Base-by-base conservation (phyloP, 768 basidiomycete species). In the Rhodotorula taiwanensis region DNA sequence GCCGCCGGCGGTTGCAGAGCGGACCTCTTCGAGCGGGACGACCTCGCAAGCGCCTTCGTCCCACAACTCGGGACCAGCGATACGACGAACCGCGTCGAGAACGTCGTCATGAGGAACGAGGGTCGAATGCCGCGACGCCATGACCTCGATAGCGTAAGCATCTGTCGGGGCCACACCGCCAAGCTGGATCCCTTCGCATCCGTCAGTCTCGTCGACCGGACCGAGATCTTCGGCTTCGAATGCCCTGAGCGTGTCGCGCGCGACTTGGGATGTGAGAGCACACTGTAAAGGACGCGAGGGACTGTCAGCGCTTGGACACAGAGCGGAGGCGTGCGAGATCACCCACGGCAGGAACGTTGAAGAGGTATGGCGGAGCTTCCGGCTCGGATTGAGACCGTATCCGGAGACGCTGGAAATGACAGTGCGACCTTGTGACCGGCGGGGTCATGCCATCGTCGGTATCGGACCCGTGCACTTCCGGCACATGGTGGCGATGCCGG, bases 1-100 rank as follows among this genome's bases (percentile, higher is more conserved):
- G n/a, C n/a, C n/a, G n/a, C n/a, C n/a, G n/a, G n/a, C n/a, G n/a
- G n/a, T n/a, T n/a, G n/a, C n/a, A n/a, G n/a, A n/a, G n/a, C n/a
- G n/a, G n/a, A n/a, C 33, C 31, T 55, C 43, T 7, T 34, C 54
- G 39, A 51, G 62, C 16, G 63, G 63, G 2, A 64, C 30, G 14
- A 64, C 36, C 42, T 64, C 63, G 43, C 42, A 43, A 23, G 49
- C 58, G 23, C 63, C 63, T 33, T 64, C 63, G 48, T 64, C 53
- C 49, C 49, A 64, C 25, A 64, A 36, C 33, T 64, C 63, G 0
- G 23, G n/a, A 0, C 63, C 63, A 11, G 42, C 63, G 49, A 64
- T 59, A 10, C 63, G 47, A n/a, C 52, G 16, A 20, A 64, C 49
- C 0, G 50, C 53, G 1, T 43, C 48, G 25, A 49, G 53, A 2